Percentiles rank a stretch among this genome's conserved stretches.
Conservation (phyloP, 2,329 filamentous ascomycete genomes). For the Fusarium drepaniforme region DNA sequence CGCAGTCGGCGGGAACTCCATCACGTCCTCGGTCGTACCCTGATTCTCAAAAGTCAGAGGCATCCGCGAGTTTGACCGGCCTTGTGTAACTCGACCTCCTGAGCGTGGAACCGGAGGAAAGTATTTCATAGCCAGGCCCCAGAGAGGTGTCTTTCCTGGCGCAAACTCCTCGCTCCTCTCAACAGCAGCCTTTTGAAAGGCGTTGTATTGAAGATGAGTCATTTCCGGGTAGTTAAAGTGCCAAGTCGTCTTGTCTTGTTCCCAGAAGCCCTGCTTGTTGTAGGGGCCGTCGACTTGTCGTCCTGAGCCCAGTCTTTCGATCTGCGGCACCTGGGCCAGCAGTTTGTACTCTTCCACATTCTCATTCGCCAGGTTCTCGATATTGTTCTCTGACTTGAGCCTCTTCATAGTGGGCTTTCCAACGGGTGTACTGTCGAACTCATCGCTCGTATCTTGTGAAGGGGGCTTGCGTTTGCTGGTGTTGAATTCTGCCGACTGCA, state of each 20-base stretch:
- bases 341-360: constrained; percentile 59
- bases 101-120: constrained; percentile 61
- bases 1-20: constrained; percentile 50
- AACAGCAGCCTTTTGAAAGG: constrained; percentile 65
- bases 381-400: constrained; percentile 63
- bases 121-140: constrained; percentile 69
- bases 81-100: constrained; percentile 22
- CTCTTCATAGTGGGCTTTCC: constrained; percentile 67
- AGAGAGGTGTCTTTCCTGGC: constrained; percentile 63
- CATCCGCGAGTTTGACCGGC: constrained; percentile 22
- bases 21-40: constrained; percentile 41
- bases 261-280: constrained; percentile 70
- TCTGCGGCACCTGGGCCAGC: constrained; percentile 62
- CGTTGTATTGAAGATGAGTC: constrained; percentile 69
- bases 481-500: constrained; percentile 53
- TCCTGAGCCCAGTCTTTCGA: constrained; percentile 62
- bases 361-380: constrained; percentile 51
- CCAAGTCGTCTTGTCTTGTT: constrained; percentile 66
- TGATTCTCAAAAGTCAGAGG: constrained; percentile 41
- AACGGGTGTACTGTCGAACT: constrained; percentile 55
- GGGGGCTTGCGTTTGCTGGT: constrained; percentile 68
- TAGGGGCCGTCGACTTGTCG: constrained; percentile 70
- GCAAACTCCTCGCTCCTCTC: constrained; percentile 65
- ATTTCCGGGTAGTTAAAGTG: constrained; percentile 74
- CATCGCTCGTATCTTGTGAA: constrained; percentile 63